Evolutionary conservation across 331 rosid genomes (phyloP).

Genomic region (Rhamnella rubrinervis): DNA sequence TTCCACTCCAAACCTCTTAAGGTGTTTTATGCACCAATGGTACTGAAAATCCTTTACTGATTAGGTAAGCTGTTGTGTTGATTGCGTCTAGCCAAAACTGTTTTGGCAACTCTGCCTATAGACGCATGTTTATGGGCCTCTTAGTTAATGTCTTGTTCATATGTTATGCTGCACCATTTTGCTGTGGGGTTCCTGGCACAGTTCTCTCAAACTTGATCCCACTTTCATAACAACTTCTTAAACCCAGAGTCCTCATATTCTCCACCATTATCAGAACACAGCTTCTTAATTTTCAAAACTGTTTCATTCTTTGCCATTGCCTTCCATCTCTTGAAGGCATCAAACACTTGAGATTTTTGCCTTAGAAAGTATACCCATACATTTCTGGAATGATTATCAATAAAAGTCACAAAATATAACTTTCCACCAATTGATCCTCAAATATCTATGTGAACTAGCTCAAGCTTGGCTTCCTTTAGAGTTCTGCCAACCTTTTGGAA

Average conservation of each 20-base stretch:
- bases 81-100: not conserved
- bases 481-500: not conserved
- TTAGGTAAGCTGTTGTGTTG: not conserved
- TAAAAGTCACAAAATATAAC: not conserved
- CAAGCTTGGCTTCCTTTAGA: not conserved
- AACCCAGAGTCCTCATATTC: not conserved
- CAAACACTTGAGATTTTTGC: not conserved
- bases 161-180: not conserved
- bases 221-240: not conserved
- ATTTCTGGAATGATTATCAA: not conserved
- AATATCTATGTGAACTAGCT: not conserved
- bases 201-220: not conserved
- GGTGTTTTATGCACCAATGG: too few relatives aligned
- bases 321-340: not conserved
- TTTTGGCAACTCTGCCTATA: not conserved
- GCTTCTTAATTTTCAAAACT: constrained; percentile 2
- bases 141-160: not conserved
- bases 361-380: not conserved
- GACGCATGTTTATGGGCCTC: not conserved
- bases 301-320: too few relatives aligned
- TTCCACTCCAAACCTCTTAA: too few relatives aligned
- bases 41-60: too few relatives aligned
- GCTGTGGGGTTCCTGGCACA: not conserved
- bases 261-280: not conserved
- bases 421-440: not conserved